phyloP scores from a whole-genome alignment of 768 basidiomycete genomes.

The Candolleomyces eurysporus region DNA sequence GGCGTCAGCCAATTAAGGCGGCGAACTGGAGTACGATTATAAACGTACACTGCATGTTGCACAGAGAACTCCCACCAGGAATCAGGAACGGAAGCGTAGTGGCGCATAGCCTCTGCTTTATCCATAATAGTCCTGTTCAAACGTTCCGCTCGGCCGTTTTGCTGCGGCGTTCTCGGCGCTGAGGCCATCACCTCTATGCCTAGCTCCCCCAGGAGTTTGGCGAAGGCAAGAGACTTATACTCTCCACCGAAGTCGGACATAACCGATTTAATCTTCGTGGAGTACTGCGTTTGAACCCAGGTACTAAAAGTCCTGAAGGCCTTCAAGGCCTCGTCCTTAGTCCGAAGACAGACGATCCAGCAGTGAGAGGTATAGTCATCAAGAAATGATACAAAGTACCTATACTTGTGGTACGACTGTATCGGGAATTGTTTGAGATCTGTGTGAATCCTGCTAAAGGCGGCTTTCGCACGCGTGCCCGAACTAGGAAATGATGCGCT shows the following conservation, averaged over 20 bases:
- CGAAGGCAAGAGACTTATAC: conserved; percentile 4
- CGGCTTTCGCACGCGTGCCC: conserved; percentile 5
- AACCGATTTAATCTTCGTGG: background rate
- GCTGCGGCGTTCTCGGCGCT: conserved; percentile 2
- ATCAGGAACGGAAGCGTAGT: conserved; percentile 5
- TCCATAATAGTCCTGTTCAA: conserved; percentile 9
- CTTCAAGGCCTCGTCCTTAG: conserved; percentile 4
- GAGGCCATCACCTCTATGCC: background rate
- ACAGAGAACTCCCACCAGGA: conserved; percentile 13
- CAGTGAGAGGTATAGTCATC: conserved; percentile 14
- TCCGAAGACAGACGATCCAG: conserved; percentile 8
- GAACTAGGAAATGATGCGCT: conserved; percentile 12
- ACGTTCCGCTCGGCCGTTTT: conserved; percentile 5
- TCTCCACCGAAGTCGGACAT: conserved; percentile 14
- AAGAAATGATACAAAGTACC: conserved; percentile 15
- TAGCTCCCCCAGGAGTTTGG: background rate
- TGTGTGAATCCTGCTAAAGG: conserved; percentile 19
- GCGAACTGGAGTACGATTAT: conserved; percentile 24
- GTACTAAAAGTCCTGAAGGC: conserved; percentile 5
- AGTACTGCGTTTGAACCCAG: conserved; percentile 9
- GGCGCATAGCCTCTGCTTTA: conserved; percentile 7
- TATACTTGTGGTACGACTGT: conserved; percentile 14
- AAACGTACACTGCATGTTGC: conserved; percentile 23
- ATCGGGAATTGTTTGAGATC: conserved; percentile 19
- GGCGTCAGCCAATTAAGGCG: conserved; percentile 21